phyloP scores from a whole-genome alignment of 2,329 filamentous ascomycete species.

The Didymella sp. region DNA sequence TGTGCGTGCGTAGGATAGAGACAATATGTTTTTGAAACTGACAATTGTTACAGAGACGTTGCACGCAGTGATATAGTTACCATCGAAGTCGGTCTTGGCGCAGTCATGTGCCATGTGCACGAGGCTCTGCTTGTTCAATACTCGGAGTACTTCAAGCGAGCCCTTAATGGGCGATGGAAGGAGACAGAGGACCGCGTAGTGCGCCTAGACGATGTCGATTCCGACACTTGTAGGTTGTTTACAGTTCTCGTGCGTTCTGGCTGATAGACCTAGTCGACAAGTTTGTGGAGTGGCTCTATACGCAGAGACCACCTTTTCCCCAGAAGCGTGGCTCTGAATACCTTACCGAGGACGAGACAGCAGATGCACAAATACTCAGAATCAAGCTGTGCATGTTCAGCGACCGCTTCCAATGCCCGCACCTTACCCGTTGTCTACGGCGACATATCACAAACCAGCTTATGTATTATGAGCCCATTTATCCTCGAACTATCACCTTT shows the following conservation, averaged over 20 bases:
- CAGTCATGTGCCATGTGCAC: neutral
- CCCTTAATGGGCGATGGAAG: neutral
- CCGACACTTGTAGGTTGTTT: neutral
- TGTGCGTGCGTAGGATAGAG: too few species aligned
- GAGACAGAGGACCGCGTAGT: neutral
- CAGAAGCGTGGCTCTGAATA: too few species aligned
- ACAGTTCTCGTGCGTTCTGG: too few species aligned
- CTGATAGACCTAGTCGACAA: neutral
- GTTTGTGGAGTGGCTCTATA: neutral
- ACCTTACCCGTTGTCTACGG: neutral
- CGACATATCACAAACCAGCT: too few species aligned
- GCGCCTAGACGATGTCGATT: neutral
- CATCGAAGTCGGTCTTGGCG: neutral
- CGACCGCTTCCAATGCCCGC: too few species aligned
- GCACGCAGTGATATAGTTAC: neutral
- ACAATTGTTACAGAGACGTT: neutral
- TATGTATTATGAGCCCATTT: too few species aligned
- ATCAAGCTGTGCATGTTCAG: neutral
- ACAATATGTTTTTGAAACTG: neutral
- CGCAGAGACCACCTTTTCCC: neutral
- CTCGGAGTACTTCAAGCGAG: neutral
- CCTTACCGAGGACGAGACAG: neutral
- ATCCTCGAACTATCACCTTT: too few species aligned
- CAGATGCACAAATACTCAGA: neutral
- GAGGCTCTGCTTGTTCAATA: neutral